phyloP scores from a whole-genome alignment of 1,284 basidiomycete species.

The Ceratobasidium sp. region DNA sequence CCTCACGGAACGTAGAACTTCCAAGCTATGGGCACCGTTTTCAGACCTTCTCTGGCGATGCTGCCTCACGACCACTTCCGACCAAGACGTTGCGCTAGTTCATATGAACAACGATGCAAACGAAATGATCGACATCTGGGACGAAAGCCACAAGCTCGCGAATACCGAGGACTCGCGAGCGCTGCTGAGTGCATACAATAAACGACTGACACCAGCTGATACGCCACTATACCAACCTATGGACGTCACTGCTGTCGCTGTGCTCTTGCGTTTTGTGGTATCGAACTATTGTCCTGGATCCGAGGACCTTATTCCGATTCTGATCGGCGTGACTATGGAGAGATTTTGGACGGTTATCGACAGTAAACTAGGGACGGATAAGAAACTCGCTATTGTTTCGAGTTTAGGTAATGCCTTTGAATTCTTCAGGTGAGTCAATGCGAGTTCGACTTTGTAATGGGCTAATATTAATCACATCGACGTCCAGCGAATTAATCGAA shows the following conservation, averaged over 20 bases:
- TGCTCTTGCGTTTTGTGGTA: neutral
- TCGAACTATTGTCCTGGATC: neutral
- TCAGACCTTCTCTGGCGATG: conserved; percentile 4
- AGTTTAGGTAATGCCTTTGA: neutral
- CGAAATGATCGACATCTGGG: neutral
- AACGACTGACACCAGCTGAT: neutral
- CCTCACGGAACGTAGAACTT: too few species aligned
- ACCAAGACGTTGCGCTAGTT: neutral
- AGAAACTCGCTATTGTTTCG: neutral
- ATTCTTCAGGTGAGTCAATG: neutral
- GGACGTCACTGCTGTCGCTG: neutral
- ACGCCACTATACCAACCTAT: neutral
- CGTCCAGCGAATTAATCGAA: too few species aligned
- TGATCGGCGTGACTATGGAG: neutral
- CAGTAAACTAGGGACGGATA: neutral
- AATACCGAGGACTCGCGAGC: neutral
- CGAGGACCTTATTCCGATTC: neutral
- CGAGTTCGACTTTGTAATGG: neutral
- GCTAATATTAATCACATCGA: neutral
- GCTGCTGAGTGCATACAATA: neutral
- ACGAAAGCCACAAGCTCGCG: neutral
- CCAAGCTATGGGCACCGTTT: neutral
- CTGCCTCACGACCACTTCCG: neutral
- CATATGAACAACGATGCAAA: neutral
- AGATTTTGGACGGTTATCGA: neutral